Evolutionary conservation across 2,329 filamentous ascomycete species (phyloP).

Genomic region (Neonectria ditissima): DNA sequence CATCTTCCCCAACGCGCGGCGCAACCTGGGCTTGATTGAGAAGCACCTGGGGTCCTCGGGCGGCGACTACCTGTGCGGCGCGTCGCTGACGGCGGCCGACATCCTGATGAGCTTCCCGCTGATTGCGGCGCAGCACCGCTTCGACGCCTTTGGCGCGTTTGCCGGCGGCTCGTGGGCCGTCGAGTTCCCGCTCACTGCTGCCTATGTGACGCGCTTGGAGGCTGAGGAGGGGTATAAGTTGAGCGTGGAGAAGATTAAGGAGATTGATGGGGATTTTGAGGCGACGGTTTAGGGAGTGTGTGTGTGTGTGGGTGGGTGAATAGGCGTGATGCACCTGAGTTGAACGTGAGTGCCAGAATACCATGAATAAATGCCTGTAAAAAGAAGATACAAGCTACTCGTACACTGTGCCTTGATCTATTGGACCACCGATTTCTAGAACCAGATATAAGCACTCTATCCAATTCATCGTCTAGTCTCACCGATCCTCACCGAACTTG

Average conservation of each 20-base stretch:
- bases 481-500: conserved; percentile 19
- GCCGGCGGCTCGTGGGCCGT: conserved; percentile 53
- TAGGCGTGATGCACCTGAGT: no score
- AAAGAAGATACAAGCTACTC: no score
- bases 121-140: conserved; percentile 55
- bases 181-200: conserved; percentile 58
- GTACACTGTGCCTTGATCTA: no score
- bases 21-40: conserved; percentile 63
- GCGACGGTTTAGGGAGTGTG: neutral
- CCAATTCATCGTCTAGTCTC: neutral
- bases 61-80: conserved; percentile 62
- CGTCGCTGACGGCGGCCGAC: conserved; percentile 63
- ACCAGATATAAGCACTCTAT: neutral
- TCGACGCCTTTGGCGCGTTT: conserved; percentile 57
- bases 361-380: no score
- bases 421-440: no score
- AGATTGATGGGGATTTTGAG: conserved; percentile 58
- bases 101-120: conserved; percentile 66
- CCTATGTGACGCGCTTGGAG: conserved; percentile 61
- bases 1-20: conserved; percentile 61
- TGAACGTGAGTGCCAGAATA: no score
- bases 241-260: conserved; percentile 62
- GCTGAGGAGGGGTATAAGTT: conserved; percentile 60
- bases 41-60: conserved; percentile 60
- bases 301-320: neutral